phyloP scores from a whole-genome alignment of 2,329 filamentous ascomycete genomes.

The Colletotrichum melonis region DNA sequence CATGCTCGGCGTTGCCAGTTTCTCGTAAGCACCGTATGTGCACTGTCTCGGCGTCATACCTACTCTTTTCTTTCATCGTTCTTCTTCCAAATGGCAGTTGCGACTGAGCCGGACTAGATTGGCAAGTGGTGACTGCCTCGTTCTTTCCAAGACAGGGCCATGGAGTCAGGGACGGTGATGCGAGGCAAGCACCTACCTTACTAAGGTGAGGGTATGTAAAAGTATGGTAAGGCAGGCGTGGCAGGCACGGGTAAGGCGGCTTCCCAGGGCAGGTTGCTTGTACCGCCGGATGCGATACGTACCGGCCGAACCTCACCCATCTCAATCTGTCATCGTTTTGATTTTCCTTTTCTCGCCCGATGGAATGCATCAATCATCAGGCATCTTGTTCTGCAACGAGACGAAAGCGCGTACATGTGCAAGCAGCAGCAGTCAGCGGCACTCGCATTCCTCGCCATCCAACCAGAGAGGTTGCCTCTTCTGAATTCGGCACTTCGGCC shows the following conservation, averaged over 20 bases:
- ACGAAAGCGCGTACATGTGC: background rate
- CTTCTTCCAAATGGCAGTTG: background rate
- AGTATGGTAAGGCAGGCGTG: background rate
- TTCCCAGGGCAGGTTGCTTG: background rate
- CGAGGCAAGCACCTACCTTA: too few relatives aligned
- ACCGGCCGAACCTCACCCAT: background rate
- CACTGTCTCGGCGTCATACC: slow-evolving; percentile 27
- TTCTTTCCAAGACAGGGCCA: background rate
- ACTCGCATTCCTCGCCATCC: slow-evolving; percentile 3
- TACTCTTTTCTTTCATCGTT: background rate
- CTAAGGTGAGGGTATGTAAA: background rate
- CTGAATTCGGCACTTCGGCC: slow-evolving; percentile 28
- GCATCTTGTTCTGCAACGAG: slow-evolving; percentile 7
- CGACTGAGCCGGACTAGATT: background rate
- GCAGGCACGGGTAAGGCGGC: slow-evolving; percentile 3
- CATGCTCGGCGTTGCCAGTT: background rate
- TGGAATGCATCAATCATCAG: background rate
- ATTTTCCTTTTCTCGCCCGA: background rate
- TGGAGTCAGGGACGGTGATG: background rate
- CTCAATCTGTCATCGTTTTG: background rate
- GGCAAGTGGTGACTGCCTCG: background rate
- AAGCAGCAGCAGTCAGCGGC: slow-evolving; percentile 13
- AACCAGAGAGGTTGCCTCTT: slow-evolving; percentile 22
- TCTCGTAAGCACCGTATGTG: slow-evolving; percentile 3
- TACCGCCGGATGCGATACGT: background rate